Evolutionary conservation across 108 stramenopile species (phyloP).

Genomic region (Nitzschia putrida): DNA sequence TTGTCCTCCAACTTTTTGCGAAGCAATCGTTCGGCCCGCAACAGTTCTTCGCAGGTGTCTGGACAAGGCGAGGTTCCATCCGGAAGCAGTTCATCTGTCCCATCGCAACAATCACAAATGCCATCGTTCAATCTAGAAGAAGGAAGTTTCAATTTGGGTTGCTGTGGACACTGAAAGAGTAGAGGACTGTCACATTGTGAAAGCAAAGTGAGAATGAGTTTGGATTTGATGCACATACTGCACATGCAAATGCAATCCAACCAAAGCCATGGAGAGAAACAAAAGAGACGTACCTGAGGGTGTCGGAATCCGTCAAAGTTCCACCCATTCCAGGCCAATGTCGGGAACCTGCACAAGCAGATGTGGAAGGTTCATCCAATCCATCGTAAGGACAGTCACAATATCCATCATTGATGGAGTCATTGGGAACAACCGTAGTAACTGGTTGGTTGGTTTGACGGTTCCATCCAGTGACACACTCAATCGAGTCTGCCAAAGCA

Average conservation of each 20-base stretch:
- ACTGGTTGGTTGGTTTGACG: not conserved
- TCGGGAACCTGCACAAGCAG: slow-evolving; percentile 68
- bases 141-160: slow-evolving; percentile 54
- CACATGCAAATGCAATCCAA: no score
- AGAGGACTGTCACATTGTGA: not conserved
- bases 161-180: slow-evolving; percentile 60
- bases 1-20: slow-evolving; percentile 23
- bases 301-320: not conserved
- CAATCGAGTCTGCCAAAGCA: not conserved
- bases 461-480: slow-evolving; percentile 32
- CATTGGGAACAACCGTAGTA: slow-evolving; percentile 29
- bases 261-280: no score
- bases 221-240: no score
- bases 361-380: slow-evolving; percentile 64
- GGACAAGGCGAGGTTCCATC: slow-evolving; percentile 28
- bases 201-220: no score
- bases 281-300: not conserved
- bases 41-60: slow-evolving; percentile 63
- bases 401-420: slow-evolving; percentile 72
- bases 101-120: slow-evolving; percentile 86
- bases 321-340: slow-evolving; percentile 56
- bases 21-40: slow-evolving; percentile 50
- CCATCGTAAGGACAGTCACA: slow-evolving; percentile 80
- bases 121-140: slow-evolving; percentile 68
- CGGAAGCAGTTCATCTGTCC: slow-evolving; percentile 51